A percentile compares a stretch with the other conserved stretches of the same genome.
These are phyloP conservation scores for Micractinium conductrix DNA, from an alignment of 139 green algal species.

Conservation along the genomic window DNA sequence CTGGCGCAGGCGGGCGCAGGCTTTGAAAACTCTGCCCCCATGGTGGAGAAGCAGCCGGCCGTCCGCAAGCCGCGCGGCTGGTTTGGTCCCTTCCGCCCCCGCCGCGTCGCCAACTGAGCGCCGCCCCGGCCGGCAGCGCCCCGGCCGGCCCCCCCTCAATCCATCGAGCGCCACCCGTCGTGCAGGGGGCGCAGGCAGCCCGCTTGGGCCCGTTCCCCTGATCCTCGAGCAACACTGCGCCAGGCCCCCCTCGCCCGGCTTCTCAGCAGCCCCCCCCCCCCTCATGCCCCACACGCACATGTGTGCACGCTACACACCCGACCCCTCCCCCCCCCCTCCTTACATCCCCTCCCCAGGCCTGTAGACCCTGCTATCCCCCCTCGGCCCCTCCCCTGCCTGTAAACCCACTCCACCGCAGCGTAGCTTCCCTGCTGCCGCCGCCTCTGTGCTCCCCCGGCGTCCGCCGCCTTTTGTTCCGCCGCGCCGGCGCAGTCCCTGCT, in stretches of 20 bases:
- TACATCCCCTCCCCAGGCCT: background rate
- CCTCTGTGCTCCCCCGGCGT: no score
- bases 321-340: background rate
- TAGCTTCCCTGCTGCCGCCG: no score
- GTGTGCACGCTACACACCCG: background rate
- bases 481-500: no score
- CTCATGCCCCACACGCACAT: background rate
- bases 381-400: background rate
- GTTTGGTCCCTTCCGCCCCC: constrained; percentile 33
- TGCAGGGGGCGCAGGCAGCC: no score
- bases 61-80: background rate
- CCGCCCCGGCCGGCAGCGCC: no score
- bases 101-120: background rate
- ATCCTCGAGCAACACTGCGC: no score
- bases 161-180: no score
- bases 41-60: constrained; percentile 28
- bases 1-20: constrained; percentile 31
- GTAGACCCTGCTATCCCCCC: background rate
- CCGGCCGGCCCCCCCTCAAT: no score
- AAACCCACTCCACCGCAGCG: no score
- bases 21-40: constrained; percentile 25
- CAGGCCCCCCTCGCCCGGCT: no score
- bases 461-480: background rate
- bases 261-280: background rate
- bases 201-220: no score